Conservation (phyloP, 768 basidiomycete species). For the Boletales sp. region DNA sequence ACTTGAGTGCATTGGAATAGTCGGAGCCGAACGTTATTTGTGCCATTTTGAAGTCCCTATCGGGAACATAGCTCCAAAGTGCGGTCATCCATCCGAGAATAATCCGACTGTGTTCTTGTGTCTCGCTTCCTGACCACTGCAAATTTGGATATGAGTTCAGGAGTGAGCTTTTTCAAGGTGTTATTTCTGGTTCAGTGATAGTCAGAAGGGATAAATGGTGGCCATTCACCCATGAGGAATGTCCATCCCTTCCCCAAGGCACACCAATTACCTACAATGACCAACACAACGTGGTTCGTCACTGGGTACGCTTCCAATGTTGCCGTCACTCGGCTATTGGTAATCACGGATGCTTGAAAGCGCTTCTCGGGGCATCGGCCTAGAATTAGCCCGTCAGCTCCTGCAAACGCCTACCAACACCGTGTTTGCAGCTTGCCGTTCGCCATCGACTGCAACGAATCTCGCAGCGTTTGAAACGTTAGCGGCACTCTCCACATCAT, state of each 20-base stretch:
- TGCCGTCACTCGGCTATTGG: not conserved
- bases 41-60: too few relatives aligned
- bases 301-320: slow-evolving; percentile 2
- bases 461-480: slow-evolving; percentile 15
- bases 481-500: slow-evolving; percentile 32
- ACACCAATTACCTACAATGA: not conserved
- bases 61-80: too few relatives aligned
- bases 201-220: not conserved
- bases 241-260: not conserved
- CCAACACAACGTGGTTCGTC: slow-evolving; percentile 6
- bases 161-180: not conserved
- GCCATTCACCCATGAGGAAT: not conserved
- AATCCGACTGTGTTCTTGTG: slow-evolving; percentile 8
- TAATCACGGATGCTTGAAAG: not conserved
- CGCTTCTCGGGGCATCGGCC: slow-evolving; percentile 13
- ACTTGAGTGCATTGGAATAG: too few relatives aligned
- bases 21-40: too few relatives aligned
- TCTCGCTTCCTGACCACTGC: not conserved
- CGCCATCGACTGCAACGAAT: slow-evolving; percentile 14
- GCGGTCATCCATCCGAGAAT: slow-evolving; percentile 3
- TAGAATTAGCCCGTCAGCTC: slow-evolving; percentile 11
- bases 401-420: slow-evolving; percentile 11
- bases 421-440: slow-evolving; percentile 23
- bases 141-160: not conserved
- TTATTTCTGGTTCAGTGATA: not conserved